These are phyloP conservation scores for Mycena capillaripes DNA, from an alignment of 768 basidiomycete genomes.

Conservation along the genomic window DNA sequence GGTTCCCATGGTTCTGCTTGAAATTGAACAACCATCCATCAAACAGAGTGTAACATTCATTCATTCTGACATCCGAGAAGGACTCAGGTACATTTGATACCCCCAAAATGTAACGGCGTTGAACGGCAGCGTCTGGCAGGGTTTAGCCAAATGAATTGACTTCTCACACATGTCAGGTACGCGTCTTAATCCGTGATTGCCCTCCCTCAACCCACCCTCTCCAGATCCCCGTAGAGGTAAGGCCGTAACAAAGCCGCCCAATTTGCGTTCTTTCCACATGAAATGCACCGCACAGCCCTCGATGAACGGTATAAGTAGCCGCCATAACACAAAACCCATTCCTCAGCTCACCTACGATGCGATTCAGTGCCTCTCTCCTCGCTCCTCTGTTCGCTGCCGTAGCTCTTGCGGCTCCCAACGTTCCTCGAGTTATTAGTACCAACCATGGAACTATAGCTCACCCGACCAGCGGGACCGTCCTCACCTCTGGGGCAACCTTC, in stretches of 20 bases:
- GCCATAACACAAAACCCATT: background rate
- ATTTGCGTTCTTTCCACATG: background rate
- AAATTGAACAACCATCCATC: background rate
- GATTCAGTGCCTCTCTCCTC: conserved; percentile 23
- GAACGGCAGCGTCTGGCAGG: background rate
- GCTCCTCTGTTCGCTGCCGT: conserved; percentile 19
- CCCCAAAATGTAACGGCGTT: conserved; percentile 9
- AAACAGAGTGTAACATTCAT: conserved; percentile 1
- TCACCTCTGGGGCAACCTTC: conserved; percentile 13
- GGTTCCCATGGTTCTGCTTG: no score
- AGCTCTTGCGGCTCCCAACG: conserved; percentile 16
- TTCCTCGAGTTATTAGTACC: conserved; percentile 18
- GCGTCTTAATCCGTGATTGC: conserved; percentile 24
- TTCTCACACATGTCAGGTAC: conserved; percentile 28
- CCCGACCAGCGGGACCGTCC: conserved; percentile 16
- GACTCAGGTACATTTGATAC: conserved; percentile 27
- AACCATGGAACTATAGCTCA: conserved; percentile 34
- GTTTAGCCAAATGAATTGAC: background rate
- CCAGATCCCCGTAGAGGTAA: background rate
- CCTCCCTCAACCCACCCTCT: background rate
- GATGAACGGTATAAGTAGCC: conserved; percentile 13
- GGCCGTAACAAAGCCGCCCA: conserved; percentile 4
- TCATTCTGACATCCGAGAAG: conserved; percentile 15
- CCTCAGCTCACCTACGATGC: conserved; percentile 22
- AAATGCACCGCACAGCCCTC: background rate